These are phyloP conservation scores for Candida sonorensis DNA, from an alignment of 805 yeast genomes.

Conservation along the genomic window DNA sequence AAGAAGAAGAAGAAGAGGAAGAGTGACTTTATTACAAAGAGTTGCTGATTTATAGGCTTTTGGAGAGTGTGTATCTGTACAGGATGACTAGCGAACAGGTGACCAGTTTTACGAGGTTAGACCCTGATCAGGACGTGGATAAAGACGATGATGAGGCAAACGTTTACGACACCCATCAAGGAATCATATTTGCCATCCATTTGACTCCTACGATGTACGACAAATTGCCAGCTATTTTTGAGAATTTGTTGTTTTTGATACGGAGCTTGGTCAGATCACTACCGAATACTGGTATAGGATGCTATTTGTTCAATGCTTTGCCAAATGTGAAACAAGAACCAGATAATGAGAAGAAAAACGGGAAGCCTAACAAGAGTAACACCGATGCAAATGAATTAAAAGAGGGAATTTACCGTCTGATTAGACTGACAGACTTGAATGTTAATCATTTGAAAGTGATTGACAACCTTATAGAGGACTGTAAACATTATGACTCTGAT, in stretches of 20 bases:
- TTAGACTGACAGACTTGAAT: conserved; percentile 49
- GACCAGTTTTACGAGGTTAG: too few species aligned
- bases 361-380: too few species aligned
- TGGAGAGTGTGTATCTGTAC: too few species aligned
- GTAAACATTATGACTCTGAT: conserved; percentile 5
- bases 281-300: conserved; percentile 71
- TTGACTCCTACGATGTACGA: conserved; percentile 41
- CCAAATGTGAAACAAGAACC: conserved; percentile 9
- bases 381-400: background rate
- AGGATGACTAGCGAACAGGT: too few species aligned
- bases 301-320: conserved; percentile 50
- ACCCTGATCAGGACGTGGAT: background rate
- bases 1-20: too few species aligned
- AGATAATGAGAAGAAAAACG: conserved; percentile 3
- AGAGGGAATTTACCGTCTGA: conserved; percentile 40
- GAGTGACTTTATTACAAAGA: too few species aligned
- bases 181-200: conserved; percentile 58
- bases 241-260: conserved; percentile 54
- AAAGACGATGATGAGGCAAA: conserved; percentile 11
- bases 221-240: conserved; percentile 38
- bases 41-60: too few species aligned
- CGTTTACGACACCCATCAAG: conserved; percentile 51
- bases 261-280: conserved; percentile 56
- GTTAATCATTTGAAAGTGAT: conserved; percentile 50
- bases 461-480: conserved; percentile 43